Evolutionary conservation across 2,329 filamentous ascomycete species (phyloP).

Genomic region (Lanzia echinophila): DNA sequence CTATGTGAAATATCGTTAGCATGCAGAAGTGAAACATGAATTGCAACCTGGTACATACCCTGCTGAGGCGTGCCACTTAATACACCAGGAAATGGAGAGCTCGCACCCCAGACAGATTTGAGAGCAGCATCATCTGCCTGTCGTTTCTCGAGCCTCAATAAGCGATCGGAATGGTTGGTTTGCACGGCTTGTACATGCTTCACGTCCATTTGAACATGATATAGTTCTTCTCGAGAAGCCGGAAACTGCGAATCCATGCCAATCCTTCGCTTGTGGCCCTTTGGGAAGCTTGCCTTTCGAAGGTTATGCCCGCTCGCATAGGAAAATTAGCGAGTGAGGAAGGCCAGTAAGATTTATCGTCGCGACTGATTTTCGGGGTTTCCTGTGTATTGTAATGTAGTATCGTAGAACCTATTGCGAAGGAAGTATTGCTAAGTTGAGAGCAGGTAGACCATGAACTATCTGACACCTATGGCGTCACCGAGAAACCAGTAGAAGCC

Average conservation of each 20-base stretch:
- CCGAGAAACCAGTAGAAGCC: neutral
- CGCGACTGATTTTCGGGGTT: neutral
- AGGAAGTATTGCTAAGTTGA: neutral
- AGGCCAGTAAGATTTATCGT: neutral
- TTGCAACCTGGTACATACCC: slow-evolving; percentile 51
- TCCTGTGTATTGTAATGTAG: neutral
- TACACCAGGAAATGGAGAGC: slow-evolving; percentile 84
- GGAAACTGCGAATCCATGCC: slow-evolving; percentile 60
- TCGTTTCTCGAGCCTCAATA: slow-evolving; percentile 57
- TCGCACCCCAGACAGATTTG: slow-evolving; percentile 87
- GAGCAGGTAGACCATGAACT: neutral
- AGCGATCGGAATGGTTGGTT: slow-evolving; percentile 53
- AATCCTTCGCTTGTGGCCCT: slow-evolving; percentile 17
- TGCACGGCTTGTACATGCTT: slow-evolving; percentile 61
- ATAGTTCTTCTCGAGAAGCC: slow-evolving; percentile 56
- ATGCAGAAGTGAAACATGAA: slow-evolving; percentile 3
- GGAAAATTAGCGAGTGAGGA: neutral
- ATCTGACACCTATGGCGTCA: neutral
- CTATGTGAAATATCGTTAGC: slow-evolving; percentile 40
- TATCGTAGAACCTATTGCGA: neutral
- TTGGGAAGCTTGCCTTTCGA: neutral
- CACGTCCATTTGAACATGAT: slow-evolving; percentile 63
- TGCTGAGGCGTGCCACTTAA: slow-evolving; percentile 79
- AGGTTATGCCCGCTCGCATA: slow-evolving; percentile 2
- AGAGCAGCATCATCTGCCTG: slow-evolving; percentile 61